Conservation (phyloP, 306 rosid species). For the Vigna nakashimae region DNA sequence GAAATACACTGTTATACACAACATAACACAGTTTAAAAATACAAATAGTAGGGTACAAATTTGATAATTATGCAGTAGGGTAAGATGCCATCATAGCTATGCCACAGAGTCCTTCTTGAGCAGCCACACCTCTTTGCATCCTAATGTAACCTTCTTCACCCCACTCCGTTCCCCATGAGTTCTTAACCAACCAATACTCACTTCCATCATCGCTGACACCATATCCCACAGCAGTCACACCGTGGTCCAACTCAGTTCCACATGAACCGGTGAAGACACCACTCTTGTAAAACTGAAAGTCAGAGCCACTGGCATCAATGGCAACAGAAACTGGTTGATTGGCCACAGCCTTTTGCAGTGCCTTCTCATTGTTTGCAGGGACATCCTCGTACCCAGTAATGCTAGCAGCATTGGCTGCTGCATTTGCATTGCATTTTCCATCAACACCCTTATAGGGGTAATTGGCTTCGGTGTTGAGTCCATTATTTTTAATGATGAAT, state of each 20-base stretch:
- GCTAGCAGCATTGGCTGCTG: background rate
- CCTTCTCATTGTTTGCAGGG: background rate
- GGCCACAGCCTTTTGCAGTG: background rate
- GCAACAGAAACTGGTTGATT: background rate
- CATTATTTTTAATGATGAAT: conserved; percentile 49
- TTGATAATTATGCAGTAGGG: conserved; percentile 40
- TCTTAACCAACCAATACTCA: conserved; percentile 54
- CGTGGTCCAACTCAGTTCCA: conserved; percentile 54
- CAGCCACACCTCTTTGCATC: conserved; percentile 49
- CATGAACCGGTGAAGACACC: conserved; percentile 58
- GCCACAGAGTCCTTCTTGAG: conserved; percentile 61
- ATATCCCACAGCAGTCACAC: conserved; percentile 57
- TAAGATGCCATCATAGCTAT: conserved; percentile 65
- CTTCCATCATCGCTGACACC: conserved; percentile 36
- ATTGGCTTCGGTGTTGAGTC: conserved; percentile 46
- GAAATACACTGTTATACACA: too few relatives aligned
- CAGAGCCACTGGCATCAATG: background rate
- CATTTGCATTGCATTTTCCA: conserved; percentile 27
- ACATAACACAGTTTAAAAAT: background rate
- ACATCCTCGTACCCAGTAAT: background rate
- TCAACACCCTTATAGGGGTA: conserved; percentile 12
- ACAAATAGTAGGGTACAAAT: background rate
- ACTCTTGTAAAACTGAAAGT: conserved; percentile 46
- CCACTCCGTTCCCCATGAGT: conserved; percentile 60
- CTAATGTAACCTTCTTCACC: conserved; percentile 60